A percentile compares a stretch with the other conserved stretches of the same genome.
These are phyloP conservation scores for Cocos nucifera DNA, from an alignment of 176 grass and related monocot genomes.

Conservation along the genomic window DNA sequence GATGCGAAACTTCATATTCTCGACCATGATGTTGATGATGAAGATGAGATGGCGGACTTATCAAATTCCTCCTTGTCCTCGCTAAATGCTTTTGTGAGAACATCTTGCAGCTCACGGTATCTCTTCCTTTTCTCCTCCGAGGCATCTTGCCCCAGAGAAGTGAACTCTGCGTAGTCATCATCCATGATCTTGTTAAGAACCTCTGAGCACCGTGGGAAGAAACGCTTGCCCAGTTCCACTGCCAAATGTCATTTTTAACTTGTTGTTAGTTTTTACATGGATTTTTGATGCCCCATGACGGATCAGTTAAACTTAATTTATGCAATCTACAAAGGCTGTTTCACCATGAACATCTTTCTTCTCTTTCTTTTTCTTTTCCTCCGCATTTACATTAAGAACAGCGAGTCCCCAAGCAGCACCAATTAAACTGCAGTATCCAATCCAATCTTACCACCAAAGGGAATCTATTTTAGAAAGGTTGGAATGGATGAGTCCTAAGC, in stretches of 20 bases:
- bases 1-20: slow-evolving; percentile 22
- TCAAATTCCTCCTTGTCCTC: slow-evolving; percentile 64
- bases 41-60: slow-evolving; percentile 29
- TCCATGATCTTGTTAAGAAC: slow-evolving; percentile 65
- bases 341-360: too few species aligned
- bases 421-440: too few species aligned
- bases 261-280: slow-evolving; percentile 1
- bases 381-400: too few species aligned
- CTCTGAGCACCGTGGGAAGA: slow-evolving; percentile 66
- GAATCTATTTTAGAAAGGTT: too few species aligned
- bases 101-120: slow-evolving; percentile 52
- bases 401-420: too few species aligned
- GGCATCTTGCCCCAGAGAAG: slow-evolving; percentile 24
- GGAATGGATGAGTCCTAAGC: too few species aligned
- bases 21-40: slow-evolving; percentile 21
- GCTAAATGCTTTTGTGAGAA: slow-evolving; percentile 48
- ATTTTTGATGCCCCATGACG: too few species aligned
- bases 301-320: too few species aligned
- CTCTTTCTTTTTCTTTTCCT: too few species aligned
- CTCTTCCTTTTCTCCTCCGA: slow-evolving; percentile 40
- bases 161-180: slow-evolving; percentile 28
- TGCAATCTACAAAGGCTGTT: too few species aligned
- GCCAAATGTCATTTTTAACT: slow-evolving; percentile 16
- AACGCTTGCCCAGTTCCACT: slow-evolving; percentile 75
- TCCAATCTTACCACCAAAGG: too few species aligned